These are phyloP conservation scores for Ormosia emarginata DNA, from an alignment of 306 rosid genomes.

Conservation along the genomic window DNA sequence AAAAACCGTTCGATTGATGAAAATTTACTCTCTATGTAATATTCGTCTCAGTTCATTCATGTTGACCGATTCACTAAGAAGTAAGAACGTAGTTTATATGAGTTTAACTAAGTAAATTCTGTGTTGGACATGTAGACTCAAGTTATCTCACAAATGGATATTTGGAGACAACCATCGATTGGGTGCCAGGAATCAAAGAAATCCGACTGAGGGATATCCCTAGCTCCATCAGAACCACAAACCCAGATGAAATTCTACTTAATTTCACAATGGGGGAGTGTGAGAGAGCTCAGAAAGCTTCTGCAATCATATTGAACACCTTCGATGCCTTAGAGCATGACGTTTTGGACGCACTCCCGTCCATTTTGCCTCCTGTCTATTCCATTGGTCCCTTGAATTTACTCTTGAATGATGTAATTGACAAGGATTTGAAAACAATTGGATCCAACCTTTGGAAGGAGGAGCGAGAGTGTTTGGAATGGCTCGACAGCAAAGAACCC, in stretches of 20 bases:
- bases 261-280: neutral
- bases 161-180: neutral
- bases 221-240: constrained; percentile 41
- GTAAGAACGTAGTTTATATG: no score
- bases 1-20: neutral
- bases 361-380: constrained; percentile 39
- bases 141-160: constrained; percentile 8
- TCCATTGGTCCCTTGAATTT: constrained; percentile 44
- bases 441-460: constrained; percentile 60
- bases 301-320: constrained; percentile 49
- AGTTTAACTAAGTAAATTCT: neutral
- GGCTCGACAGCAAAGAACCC: no score
- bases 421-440: neutral
- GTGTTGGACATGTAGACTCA: neutral
- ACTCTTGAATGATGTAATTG: constrained; percentile 19
- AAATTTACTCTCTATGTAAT: no score
- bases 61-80: no score
- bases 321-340: constrained; percentile 37
- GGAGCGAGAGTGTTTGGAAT: no score
- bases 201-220: constrained; percentile 43
- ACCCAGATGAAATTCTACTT: constrained; percentile 32
- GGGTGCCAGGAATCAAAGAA: constrained; percentile 17
- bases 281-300: constrained; percentile 31
- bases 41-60: no score
- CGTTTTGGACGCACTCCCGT: constrained; percentile 26